Evolutionary conservation across 31 red algal species (phyloP).

Genomic region (Asparagopsis taxiformis): DNA sequence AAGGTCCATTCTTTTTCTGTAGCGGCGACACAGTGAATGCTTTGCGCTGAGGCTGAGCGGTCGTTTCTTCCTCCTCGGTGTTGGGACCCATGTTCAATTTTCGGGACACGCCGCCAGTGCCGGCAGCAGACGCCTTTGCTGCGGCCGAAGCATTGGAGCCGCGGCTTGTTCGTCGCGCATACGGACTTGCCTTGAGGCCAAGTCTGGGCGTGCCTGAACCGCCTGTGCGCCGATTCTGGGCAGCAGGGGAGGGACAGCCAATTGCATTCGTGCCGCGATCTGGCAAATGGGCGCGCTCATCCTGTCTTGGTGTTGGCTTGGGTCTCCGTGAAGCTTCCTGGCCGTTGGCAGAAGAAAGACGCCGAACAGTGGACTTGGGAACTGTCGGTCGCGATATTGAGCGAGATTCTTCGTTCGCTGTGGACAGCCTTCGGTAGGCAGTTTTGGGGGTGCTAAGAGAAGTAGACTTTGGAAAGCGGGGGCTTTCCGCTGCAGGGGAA

Average conservation of each 20-base stretch:
- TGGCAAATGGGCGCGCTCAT: neutral
- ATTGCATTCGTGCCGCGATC: constrained; percentile 24
- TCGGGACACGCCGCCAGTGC: no score
- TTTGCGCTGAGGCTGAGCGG: neutral
- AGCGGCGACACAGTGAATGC: neutral
- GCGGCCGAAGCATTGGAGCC: constrained; percentile 1
- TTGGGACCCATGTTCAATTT: neutral
- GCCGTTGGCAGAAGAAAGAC: neutral
- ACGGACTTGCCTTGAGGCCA: constrained; percentile 21
- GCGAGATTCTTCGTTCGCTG: neutral
- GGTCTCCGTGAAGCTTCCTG: neutral
- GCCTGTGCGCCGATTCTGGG: constrained; percentile 1
- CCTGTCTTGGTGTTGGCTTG: neutral
- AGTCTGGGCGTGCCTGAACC: neutral
- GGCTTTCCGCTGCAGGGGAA: neutral
- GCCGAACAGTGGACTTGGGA: neutral
- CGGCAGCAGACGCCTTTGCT: constrained; percentile 5
- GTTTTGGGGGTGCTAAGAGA: neutral
- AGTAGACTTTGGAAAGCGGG: neutral
- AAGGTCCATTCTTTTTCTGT: neutral
- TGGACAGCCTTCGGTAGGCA: neutral
- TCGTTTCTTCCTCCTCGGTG: neutral
- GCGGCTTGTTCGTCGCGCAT: constrained; percentile 14
- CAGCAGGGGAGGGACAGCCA: neutral
- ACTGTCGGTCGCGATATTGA: neutral